phyloP scores from a whole-genome alignment of 78 protist species.

The Cyanophora paradoxa region DNA sequence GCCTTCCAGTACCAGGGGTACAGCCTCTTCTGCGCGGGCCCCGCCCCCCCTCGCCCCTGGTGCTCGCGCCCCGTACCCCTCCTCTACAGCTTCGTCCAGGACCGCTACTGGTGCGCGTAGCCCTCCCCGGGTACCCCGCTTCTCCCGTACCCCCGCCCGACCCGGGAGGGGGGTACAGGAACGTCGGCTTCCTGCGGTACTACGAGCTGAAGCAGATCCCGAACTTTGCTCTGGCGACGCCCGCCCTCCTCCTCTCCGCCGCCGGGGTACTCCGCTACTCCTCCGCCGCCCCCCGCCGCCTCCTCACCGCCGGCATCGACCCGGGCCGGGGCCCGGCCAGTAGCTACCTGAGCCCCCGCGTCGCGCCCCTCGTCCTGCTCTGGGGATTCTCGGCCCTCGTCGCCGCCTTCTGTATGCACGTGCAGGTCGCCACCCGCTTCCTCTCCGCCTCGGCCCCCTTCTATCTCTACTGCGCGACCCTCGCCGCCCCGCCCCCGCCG shows the following conservation, averaged over 20 bases:
- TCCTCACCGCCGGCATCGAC: neutral
- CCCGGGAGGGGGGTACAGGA: neutral
- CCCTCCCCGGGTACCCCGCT: too few relatives aligned
- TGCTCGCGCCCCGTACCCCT: too few relatives aligned
- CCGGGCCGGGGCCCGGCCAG: neutral
- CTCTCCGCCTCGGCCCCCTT: conserved; percentile 18
- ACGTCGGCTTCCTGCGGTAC: conserved; percentile 17
- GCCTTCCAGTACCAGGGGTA: neutral
- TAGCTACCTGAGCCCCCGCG: too few relatives aligned
- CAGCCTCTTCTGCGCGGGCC: neutral
- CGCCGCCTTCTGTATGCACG: conserved; percentile 24
- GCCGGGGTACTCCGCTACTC: neutral
- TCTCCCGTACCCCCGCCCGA: too few relatives aligned
- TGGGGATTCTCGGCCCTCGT: neutral
- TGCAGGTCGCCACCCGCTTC: conserved; percentile 32
- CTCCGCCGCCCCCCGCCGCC: too few relatives aligned
- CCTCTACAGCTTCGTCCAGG: conserved; percentile 15
- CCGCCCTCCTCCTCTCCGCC: neutral
- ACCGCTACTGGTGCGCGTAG: conserved; percentile 35
- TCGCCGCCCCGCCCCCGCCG: neutral
- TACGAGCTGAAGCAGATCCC: conserved; percentile 21
- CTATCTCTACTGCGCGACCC: neutral
- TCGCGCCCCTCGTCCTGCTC: neutral
- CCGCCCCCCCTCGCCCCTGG: too few relatives aligned
- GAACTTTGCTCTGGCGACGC: conserved; percentile 32